These are phyloP conservation scores for Stagonosporopsis rhizophila DNA, from an alignment of 2,329 filamentous ascomycete genomes.

Conservation along the genomic window DNA sequence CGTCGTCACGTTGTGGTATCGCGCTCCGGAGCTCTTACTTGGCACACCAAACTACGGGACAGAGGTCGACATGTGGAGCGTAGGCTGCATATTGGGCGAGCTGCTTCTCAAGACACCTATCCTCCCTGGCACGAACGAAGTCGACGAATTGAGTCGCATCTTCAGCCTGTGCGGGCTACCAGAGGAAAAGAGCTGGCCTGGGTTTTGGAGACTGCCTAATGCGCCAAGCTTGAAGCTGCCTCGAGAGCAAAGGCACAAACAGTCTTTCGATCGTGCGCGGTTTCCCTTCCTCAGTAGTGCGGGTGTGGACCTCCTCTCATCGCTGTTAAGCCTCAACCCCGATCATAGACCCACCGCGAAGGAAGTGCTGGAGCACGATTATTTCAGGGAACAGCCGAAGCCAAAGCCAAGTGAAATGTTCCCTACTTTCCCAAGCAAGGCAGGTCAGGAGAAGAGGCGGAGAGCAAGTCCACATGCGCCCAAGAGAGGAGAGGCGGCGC, in stretches of 20 bases:
- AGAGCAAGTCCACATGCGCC: conserved; percentile 83
- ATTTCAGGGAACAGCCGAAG: conserved; percentile 87
- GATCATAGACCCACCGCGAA: conserved; percentile 71
- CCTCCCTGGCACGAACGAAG: conserved; percentile 89
- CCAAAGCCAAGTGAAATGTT: conserved; percentile 93
- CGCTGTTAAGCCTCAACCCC: conserved; percentile 78
- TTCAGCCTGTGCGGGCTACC: conserved; percentile 90
- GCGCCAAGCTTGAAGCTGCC: conserved; percentile 77
- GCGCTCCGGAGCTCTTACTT: conserved; percentile 86
- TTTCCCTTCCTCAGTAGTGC: conserved; percentile 83
- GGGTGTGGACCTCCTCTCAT: conserved; percentile 72
- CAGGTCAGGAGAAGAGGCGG: conserved; percentile 83
- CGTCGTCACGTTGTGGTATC: conserved; percentile 97
- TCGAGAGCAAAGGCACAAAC: conserved; percentile 42
- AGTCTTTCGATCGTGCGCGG: conserved; percentile 71
- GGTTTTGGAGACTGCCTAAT: conserved; percentile 86
- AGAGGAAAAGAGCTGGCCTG: conserved; percentile 82
- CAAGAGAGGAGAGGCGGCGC: conserved; percentile 69
- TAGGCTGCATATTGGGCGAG: conserved; percentile 96
- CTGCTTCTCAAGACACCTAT: conserved; percentile 82
- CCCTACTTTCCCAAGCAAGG: conserved; percentile 95
- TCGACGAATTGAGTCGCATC: conserved; percentile 80
- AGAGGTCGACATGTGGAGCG: conserved; percentile 91
- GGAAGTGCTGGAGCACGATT: conserved; percentile 79
- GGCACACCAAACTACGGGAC: conserved; percentile 77